Conservation (phyloP, 257 asterid species). For the Haberlea rhodopensis region DNA sequence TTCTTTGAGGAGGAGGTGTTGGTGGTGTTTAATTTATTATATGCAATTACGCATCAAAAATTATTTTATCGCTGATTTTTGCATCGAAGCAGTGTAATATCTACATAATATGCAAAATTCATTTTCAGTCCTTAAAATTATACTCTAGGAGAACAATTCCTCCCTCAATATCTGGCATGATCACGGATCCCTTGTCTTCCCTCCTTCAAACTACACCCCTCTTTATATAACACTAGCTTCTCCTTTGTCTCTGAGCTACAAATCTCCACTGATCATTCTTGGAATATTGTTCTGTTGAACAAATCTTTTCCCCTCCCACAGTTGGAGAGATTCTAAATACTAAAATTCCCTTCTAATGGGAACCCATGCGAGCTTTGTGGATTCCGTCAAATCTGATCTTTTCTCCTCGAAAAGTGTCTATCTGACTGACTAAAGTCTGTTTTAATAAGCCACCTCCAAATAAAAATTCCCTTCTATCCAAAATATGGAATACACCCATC, state of each 20-base stretch:
- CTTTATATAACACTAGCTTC: no score
- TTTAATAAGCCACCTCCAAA: neutral
- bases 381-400: neutral
- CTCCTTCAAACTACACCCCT: neutral
- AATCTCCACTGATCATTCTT: no score
- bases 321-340: neutral
- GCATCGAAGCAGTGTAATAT: no score
- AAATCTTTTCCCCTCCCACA: no score
- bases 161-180: neutral
- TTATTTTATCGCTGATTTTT: no score
- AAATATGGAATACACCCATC: neutral
- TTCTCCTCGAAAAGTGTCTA: neutral
- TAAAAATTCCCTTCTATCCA: neutral
- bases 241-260: neutral
- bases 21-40: no score
- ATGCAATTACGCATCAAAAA: no score
- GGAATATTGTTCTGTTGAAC: no score
- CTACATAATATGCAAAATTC: no score
- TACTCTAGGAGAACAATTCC: no score
- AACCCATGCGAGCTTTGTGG: neutral
- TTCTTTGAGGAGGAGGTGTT: no score
- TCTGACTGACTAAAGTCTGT: neutral
- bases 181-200: neutral
- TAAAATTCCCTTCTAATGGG: neutral
- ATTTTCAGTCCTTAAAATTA: no score